Conservation (phyloP, 1,139 yeast species). For the Hansenula sp. region DNA sequence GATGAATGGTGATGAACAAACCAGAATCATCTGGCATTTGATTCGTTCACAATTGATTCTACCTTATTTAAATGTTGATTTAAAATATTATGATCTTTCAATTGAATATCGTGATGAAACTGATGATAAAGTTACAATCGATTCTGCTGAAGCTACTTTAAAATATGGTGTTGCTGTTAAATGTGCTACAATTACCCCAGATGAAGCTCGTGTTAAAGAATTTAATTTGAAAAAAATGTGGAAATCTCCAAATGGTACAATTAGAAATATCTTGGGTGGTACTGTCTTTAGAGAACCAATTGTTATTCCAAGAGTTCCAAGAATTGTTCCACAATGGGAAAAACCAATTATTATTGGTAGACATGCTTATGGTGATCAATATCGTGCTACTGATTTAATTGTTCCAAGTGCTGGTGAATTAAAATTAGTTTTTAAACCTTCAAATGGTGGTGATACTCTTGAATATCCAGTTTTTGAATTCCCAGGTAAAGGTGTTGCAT, state of each 20-base stretch:
- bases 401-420: slow-evolving; percentile 66
- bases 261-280: slow-evolving; percentile 76
- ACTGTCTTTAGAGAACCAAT: slow-evolving; percentile 84
- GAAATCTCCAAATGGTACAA: slow-evolving; percentile 83
- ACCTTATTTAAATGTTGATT: slow-evolving; percentile 69
- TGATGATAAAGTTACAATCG: slow-evolving; percentile 66
- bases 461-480: slow-evolving; percentile 56
- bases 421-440: slow-evolving; percentile 61
- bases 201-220: slow-evolving; percentile 75
- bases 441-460: slow-evolving; percentile 40
- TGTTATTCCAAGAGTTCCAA: slow-evolving; percentile 70
- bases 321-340: slow-evolving; percentile 76
- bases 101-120: slow-evolving; percentile 69
- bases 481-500: slow-evolving; percentile 65
- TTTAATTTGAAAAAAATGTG: slow-evolving; percentile 76
- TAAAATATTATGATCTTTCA: slow-evolving; percentile 73
- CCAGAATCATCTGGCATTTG: slow-evolving; percentile 77
- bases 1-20: slow-evolving; percentile 85
- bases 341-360: slow-evolving; percentile 81
- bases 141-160: slow-evolving; percentile 72
- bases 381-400: slow-evolving; percentile 73
- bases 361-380: slow-evolving; percentile 85
- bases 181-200: slow-evolving; percentile 87
- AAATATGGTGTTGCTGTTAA: slow-evolving; percentile 78
- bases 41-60: slow-evolving; percentile 65